Evolutionary conservation across 768 basidiomycete species (phyloP), one percentile per base, ranked within the genome.

Genomic region (Lactarius indigo): DNA sequence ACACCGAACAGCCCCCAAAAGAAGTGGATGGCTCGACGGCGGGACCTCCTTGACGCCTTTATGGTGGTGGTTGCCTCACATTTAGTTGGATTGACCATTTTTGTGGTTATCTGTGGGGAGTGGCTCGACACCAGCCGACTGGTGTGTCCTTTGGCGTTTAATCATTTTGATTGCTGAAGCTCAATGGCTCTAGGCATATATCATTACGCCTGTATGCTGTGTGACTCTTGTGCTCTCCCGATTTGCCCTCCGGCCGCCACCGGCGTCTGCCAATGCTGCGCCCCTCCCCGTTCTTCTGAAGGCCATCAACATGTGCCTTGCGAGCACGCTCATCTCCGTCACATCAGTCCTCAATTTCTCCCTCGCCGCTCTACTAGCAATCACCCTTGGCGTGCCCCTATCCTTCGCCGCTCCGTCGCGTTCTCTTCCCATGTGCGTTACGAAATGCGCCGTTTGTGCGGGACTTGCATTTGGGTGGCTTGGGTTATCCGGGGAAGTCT

Each of bases 321-420:
- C 92, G 28, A 96, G 96, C 3, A 90, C 91, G 1, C 83, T 94
- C 59, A 90, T 97, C 68, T 94, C 88, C 26, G 86, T 92, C 42
- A 87, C 87, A 33, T 89, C 93, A 18, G 88, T 97, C 66, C 86
- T 97, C 75, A 97, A 98, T 76, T 96, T 96, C 77, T 94, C 92
- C 9, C 87, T 98, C 23, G 92, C 96, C 0, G 86, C 89, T 26
- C 74, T 82, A 26, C 81, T 96, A 20, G 85, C 90, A 0, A 74
- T 90, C 31, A 71, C 85, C 10, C 81, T 94, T 20, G 86, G 87
- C 9, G 50, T 89, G 12, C 90, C 92, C 1, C 81, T 94, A n/a
- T 66, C 78, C 18, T 77, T 84, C 28, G 64, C 83, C 10, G 76
- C 81, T 15, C 77, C 80, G 8, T 71, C 80, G 1, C 73, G 76